Evolutionary conservation across 2,329 filamentous ascomycete species (phyloP).

Genomic region (Trichoderma sp.): DNA sequence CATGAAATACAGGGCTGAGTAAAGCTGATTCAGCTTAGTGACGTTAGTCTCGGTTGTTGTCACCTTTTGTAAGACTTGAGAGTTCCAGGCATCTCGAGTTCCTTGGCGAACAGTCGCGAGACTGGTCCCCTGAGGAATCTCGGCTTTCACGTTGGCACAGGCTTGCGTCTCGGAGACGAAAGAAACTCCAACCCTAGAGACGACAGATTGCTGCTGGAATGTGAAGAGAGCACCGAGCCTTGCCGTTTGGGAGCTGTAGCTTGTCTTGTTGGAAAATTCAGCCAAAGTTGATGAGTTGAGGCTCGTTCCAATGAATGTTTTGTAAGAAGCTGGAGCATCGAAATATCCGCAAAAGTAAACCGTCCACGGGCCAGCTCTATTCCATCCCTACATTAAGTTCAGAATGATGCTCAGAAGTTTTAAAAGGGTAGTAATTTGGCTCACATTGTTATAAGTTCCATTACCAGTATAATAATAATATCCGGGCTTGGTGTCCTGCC

Average conservation of each 20-base stretch:
- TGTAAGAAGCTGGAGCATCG: conserved; percentile 44
- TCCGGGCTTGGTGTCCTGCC: conserved; percentile 38
- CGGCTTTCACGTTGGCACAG: conserved; percentile 55
- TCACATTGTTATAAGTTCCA: conserved; percentile 61
- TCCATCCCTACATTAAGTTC: conserved; percentile 52
- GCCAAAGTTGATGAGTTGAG: conserved; percentile 32
- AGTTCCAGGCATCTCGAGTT: conserved; percentile 57
- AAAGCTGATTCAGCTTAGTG: conserved; percentile 59
- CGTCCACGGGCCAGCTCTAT: conserved; percentile 59
- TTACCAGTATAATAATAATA: conserved; percentile 54
- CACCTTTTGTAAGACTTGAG: conserved; percentile 61
- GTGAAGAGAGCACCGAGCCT: conserved; percentile 54
- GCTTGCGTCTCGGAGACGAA: conserved; percentile 63
- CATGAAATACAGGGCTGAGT: conserved; percentile 69
- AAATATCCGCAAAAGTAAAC: conserved; percentile 65
- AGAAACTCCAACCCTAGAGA: conserved; percentile 63
- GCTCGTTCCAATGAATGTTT: conserved; percentile 43
- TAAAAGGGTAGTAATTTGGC: conserved; percentile 17
- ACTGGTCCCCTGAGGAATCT: conserved; percentile 50
- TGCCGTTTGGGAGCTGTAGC: conserved; percentile 36
- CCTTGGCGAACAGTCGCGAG: conserved; percentile 45
- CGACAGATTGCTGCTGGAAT: conserved; percentile 47
- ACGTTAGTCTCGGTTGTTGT: conserved; percentile 56
- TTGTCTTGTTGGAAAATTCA: conserved; percentile 33
- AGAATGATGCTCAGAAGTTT: background rate